phyloP scores from a whole-genome alignment of 192 early-diverging fungal species.

The Chytriomyces confervae region DNA sequence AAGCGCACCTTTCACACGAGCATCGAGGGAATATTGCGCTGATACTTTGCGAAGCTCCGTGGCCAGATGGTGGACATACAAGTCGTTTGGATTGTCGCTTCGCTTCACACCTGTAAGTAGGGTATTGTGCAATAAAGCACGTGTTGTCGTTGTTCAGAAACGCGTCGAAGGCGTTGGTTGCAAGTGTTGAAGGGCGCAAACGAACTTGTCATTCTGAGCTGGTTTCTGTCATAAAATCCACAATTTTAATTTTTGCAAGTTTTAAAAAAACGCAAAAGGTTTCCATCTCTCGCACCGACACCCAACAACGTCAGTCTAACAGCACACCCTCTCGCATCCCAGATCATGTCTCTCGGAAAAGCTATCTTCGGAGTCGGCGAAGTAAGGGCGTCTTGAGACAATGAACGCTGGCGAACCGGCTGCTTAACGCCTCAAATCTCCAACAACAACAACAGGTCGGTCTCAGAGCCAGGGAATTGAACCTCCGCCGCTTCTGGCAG shows the following conservation, averaged over 20 bases:
- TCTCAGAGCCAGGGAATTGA: constrained; percentile 26
- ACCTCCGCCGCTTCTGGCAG: constrained; percentile 36
- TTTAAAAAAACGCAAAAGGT: constrained; percentile 21
- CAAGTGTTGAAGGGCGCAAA: no score
- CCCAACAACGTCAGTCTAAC: background rate
- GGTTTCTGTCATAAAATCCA: no score
- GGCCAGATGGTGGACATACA: constrained; percentile 9
- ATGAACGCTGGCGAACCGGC: background rate
- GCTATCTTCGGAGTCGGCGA: constrained; percentile 32
- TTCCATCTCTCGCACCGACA: no score
- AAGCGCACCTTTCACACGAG: background rate
- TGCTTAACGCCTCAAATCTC: background rate
- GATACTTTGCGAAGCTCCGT: background rate
- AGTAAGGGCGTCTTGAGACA: background rate
- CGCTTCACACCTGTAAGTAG: no score
- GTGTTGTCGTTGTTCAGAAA: no score
- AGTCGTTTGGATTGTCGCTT: background rate
- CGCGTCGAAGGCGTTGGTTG: no score
- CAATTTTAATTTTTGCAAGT: background rate
- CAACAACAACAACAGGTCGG: constrained; percentile 4
- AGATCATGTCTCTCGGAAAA: constrained; percentile 28
- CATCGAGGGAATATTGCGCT: background rate
- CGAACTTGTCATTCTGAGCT: no score
- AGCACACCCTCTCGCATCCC: background rate
- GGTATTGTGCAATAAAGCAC: no score